Evolutionary conservation across 176 grass and related monocot species (phyloP).

Genomic region (Saccharum spontaneum): DNA sequence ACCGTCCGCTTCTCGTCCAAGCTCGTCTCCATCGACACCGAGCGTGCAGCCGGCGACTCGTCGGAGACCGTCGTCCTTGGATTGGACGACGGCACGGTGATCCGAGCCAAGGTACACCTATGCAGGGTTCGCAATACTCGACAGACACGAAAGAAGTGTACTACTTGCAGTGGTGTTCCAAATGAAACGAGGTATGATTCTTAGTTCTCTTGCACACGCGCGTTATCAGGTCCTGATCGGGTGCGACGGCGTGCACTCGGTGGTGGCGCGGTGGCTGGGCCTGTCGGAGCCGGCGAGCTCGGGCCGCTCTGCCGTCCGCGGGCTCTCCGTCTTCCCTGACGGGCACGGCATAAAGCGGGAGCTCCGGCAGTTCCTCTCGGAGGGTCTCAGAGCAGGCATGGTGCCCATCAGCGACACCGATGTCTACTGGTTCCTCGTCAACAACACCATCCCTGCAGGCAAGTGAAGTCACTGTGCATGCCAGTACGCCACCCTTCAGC

Average conservation of each 20-base stretch:
- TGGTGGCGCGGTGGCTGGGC: constrained; percentile 62
- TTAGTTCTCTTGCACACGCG: no score
- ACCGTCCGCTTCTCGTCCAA: constrained; percentile 71
- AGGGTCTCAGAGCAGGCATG: constrained; percentile 48
- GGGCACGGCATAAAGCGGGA: constrained; percentile 51
- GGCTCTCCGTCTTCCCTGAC: constrained; percentile 44
- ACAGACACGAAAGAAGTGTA: neutral
- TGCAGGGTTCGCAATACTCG: neutral
- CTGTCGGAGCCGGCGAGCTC: constrained; percentile 43
- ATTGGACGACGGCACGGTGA: constrained; percentile 58
- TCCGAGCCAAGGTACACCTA: constrained; percentile 61
- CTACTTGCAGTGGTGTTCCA: no score
- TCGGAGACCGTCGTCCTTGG: constrained; percentile 35
- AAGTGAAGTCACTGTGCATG: neutral
- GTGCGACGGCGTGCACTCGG: constrained; percentile 69
- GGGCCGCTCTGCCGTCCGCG: constrained; percentile 41
- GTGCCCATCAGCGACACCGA: constrained; percentile 48
- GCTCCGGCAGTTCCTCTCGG: constrained; percentile 44
- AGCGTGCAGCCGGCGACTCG: neutral
- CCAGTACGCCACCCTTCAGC: neutral
- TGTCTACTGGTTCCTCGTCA: constrained; percentile 55
- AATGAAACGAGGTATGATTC: no score
- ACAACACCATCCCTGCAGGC: constrained; percentile 42
- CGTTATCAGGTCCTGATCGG: constrained; percentile 50
- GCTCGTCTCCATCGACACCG: constrained; percentile 48